A percentile compares a stretch with the other conserved stretches of the same genome.
Evolutionary conservation across 2,329 filamentous ascomycete genomes (phyloP).

Genomic region (Orbilia blumenaviensis): DNA sequence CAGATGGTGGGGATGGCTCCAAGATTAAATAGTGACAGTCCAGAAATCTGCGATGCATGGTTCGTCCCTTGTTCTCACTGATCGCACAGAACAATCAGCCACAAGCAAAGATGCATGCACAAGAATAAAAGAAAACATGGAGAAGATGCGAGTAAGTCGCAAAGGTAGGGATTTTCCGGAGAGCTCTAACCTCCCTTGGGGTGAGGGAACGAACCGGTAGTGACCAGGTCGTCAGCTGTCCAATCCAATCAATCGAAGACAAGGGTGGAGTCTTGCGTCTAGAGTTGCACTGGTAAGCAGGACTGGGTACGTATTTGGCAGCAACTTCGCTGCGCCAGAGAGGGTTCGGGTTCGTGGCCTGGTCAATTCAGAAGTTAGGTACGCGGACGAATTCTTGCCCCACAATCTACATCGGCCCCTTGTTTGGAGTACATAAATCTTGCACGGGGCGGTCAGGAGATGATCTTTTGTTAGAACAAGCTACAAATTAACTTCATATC

Average conservation of each 20-base stretch:
- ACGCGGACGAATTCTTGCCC: conserved; percentile 35
- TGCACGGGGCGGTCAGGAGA: conserved; percentile 42
- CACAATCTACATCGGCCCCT: conserved; percentile 50
- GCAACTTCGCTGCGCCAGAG: conserved; percentile 7
- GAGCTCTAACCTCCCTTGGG: conserved; percentile 50
- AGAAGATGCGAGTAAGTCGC: conserved; percentile 53
- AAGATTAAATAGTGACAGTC: conserved; percentile 51
- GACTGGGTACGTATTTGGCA: conserved; percentile 27
- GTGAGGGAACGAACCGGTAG: conserved; percentile 46
- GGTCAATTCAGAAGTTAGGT: conserved; percentile 28
- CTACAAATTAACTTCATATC: conserved; percentile 27
- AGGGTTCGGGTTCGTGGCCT: not conserved
- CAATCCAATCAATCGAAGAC: conserved; percentile 52
- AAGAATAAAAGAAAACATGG: conserved; percentile 42
- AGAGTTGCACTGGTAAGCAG: conserved; percentile 33
- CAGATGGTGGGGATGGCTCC: conserved; percentile 51
- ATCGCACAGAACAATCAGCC: conserved; percentile 50
- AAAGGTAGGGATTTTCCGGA: conserved; percentile 54
- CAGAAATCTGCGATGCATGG: conserved; percentile 46
- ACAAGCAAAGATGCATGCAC: conserved; percentile 44
- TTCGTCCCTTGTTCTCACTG: conserved; percentile 43
- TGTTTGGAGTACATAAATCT: conserved; percentile 52
- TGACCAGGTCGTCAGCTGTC: conserved; percentile 51
- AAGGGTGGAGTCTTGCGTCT: conserved; percentile 37
- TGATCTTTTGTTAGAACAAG: conserved; percentile 50